A percentile compares a stretch with the other conserved stretches of the same genome.
These are phyloP conservation scores for Auxenochlorella pyrenoidosa DNA, from an alignment of 139 green algal species.

Conservation along the genomic window DNA sequence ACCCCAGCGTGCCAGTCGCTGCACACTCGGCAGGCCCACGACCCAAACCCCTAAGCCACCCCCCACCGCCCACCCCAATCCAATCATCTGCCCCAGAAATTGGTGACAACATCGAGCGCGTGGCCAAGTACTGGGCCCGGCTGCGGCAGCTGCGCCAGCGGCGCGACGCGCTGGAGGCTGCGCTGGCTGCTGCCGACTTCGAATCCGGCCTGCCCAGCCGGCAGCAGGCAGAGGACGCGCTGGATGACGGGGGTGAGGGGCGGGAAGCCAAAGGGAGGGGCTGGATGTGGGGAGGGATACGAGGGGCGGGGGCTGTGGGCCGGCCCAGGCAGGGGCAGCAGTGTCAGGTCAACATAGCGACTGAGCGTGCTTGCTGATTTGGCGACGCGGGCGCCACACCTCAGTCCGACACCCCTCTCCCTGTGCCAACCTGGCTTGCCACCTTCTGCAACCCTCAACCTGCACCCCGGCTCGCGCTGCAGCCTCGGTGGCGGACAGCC, in stretches of 20 bases:
- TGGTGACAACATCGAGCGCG: conserved; percentile 59
- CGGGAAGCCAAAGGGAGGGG: too few relatives aligned
- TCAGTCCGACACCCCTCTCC: too few relatives aligned
- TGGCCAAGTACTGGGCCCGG: conserved; percentile 82
- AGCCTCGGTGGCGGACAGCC: conserved; percentile 49
- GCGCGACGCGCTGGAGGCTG: conserved; percentile 21
- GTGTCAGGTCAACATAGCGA: too few relatives aligned
- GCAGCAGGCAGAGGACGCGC: conserved; percentile 19
- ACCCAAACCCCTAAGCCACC: background rate
- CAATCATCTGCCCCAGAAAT: conserved; percentile 37
- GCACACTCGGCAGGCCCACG: background rate
- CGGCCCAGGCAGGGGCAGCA: background rate
- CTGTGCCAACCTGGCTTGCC: too few relatives aligned
- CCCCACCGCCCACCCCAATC: background rate
- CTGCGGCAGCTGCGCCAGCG: conserved; percentile 70
- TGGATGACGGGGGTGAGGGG: background rate
- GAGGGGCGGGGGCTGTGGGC: too few relatives aligned
- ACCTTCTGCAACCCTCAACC: too few relatives aligned
- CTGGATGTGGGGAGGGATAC: too few relatives aligned
- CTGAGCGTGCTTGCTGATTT: too few relatives aligned
- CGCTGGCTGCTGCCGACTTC: conserved; percentile 21
- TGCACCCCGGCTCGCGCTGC: background rate
- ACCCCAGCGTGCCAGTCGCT: background rate
- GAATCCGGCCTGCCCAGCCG: conserved; percentile 30
- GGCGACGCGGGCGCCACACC: too few relatives aligned